Conservation (phyloP, 225 moss, liverwort and hornwort species). For the Bryum argenteum region DNA sequence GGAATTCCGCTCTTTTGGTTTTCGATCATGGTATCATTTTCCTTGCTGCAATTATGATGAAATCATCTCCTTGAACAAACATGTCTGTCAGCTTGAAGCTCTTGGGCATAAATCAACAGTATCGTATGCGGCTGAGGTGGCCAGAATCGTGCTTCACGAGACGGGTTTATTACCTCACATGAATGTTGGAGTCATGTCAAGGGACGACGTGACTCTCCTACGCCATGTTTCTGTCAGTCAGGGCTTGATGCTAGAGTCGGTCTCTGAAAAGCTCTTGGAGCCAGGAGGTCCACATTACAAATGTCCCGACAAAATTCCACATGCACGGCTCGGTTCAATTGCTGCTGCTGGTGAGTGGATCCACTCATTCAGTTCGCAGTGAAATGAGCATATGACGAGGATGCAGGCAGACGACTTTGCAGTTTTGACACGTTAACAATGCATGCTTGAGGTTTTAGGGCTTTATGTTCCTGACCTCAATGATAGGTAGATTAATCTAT, state of each 20-base stretch:
- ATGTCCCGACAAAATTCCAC: slow-evolving; percentile 82
- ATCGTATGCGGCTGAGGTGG: slow-evolving; percentile 74
- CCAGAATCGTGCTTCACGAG: slow-evolving; percentile 69
- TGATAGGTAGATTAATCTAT: slow-evolving; percentile 4
- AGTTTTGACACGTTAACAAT: neutral
- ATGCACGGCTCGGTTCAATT: slow-evolving; percentile 73
- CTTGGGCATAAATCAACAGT: slow-evolving; percentile 75
- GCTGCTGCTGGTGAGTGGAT: slow-evolving; percentile 72
- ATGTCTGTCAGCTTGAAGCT: slow-evolving; percentile 62
- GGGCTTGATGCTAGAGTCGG: slow-evolving; percentile 90
- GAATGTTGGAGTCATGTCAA: slow-evolving; percentile 85
- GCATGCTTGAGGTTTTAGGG: slow-evolving; percentile 24
- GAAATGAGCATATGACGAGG: slow-evolving; percentile 19
- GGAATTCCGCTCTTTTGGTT: slow-evolving; percentile 6
- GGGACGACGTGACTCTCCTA: slow-evolving; percentile 64
- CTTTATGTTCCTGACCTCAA: slow-evolving; percentile 8
- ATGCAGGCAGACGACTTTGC: slow-evolving; percentile 2
- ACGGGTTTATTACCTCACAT: slow-evolving; percentile 88
- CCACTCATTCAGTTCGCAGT: neutral
- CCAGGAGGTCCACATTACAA: slow-evolving; percentile 82
- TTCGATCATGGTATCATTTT: slow-evolving; percentile 7
- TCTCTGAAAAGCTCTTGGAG: slow-evolving; percentile 72
- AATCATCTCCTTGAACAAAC: slow-evolving; percentile 25
- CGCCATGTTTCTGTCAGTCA: slow-evolving; percentile 83
- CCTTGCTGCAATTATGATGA: slow-evolving; percentile 16